A percentile compares a stretch with the other conserved stretches of the same genome.
Conservation (phyloP, 2,329 filamentous ascomycete species). For the Elsinoe arachidis region DNA sequence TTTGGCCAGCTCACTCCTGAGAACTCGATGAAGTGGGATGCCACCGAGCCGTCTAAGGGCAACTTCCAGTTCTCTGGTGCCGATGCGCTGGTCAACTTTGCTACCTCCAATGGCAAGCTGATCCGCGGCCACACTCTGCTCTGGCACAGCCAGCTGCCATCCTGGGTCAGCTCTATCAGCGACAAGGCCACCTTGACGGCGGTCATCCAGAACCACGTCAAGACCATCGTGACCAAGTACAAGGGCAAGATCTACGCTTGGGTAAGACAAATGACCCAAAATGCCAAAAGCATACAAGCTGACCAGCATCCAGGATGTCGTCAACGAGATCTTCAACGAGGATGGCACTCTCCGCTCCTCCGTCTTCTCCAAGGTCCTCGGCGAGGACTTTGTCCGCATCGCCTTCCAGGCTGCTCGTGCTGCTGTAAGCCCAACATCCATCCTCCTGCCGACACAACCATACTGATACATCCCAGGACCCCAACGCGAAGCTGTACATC, state of each 20-base stretch:
- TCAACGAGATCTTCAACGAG: slow-evolving; percentile 17
- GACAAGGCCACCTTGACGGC: slow-evolving; percentile 34
- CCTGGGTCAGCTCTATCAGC: slow-evolving; percentile 30
- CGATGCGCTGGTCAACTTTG: slow-evolving; percentile 30
- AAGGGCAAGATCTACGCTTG: slow-evolving; percentile 22
- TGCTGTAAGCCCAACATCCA: background rate
- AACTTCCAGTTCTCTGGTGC: slow-evolving; percentile 29
- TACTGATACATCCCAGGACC: slow-evolving; percentile 9
- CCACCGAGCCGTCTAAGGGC: slow-evolving; percentile 29
- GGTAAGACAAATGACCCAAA: background rate
- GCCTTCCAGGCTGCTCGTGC: slow-evolving; percentile 21
- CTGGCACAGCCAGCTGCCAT: slow-evolving; percentile 35
- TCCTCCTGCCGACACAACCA: background rate
- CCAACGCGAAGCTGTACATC: slow-evolving; percentile 23
- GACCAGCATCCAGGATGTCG: slow-evolving; percentile 14
- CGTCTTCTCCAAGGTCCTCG: slow-evolving; percentile 23
- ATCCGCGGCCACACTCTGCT: slow-evolving; percentile 35
- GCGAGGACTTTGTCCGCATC: slow-evolving; percentile 22
- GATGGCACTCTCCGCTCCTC: slow-evolving; percentile 22
- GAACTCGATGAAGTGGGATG: slow-evolving; percentile 34
- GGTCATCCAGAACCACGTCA: slow-evolving; percentile 36
- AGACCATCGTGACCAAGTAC: slow-evolving; percentile 30
- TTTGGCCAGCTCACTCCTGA: slow-evolving; percentile 31
- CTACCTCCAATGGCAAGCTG: slow-evolving; percentile 28
- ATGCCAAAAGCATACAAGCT: slow-evolving; percentile 23